These are phyloP conservation scores for Annulohypoxylon moriforme DNA, from an alignment of 495 filamentous ascomycete genomes.

Conservation along the genomic window DNA sequence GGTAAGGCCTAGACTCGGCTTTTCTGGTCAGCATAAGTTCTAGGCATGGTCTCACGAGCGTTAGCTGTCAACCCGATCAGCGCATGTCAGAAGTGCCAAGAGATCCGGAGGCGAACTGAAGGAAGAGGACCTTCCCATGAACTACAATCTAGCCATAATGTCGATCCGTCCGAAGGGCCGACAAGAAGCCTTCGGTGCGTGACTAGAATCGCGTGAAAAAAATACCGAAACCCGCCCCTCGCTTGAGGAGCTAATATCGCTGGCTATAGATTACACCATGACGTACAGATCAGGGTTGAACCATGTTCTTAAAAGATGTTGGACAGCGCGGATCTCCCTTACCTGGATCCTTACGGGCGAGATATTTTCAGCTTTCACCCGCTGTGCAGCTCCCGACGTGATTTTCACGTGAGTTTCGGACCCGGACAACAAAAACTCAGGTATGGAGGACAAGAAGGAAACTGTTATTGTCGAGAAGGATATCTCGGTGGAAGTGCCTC, in stretches of 20 bases:
- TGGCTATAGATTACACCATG: constrained; percentile 8
- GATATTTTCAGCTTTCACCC: constrained; percentile 20
- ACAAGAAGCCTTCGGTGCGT: constrained; percentile 15
- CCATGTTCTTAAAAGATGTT: constrained; percentile 26
- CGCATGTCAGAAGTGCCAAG: constrained; percentile 36
- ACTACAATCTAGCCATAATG: constrained; percentile 35
- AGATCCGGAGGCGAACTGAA: constrained; percentile 29
- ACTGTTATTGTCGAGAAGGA: constrained; percentile 34
- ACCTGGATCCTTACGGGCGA: constrained; percentile 8
- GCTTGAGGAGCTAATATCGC: constrained; percentile 27
- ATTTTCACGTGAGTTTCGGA: constrained; percentile 20
- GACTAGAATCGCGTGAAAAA: not conserved
- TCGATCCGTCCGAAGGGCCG: constrained; percentile 33
- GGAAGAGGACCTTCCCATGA: constrained; percentile 14
- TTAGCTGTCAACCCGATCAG: constrained; percentile 10
- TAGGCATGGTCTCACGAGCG: constrained; percentile 7
- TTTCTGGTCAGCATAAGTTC: constrained; percentile 28
- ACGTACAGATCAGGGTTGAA: constrained; percentile 4
- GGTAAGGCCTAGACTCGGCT: constrained; percentile 30
- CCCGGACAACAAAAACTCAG: constrained; percentile 2
- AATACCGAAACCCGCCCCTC: constrained; percentile 34
- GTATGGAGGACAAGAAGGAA: constrained; percentile 32
- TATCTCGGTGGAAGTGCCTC: constrained; percentile 9
- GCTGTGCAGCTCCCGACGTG: constrained; percentile 18
- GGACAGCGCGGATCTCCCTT: constrained; percentile 6